These are phyloP conservation scores for Malassezia nana DNA, from an alignment of 1,284 basidiomycete species.

Conservation along the genomic window DNA sequence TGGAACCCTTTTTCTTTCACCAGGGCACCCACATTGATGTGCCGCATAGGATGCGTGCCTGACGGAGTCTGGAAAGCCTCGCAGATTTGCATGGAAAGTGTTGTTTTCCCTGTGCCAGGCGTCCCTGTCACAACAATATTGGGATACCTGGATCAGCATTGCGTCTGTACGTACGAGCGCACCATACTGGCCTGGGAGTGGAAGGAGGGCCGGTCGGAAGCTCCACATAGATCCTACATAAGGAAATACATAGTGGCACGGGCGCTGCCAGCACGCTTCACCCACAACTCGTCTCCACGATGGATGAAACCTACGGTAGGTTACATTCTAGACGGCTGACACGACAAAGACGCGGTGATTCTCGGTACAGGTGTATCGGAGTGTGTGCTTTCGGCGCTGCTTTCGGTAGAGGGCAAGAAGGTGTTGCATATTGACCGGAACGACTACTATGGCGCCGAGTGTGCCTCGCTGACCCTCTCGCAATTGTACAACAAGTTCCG, in stretches of 20 bases:
- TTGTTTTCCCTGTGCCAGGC: conserved; percentile 74
- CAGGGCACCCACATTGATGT: conserved; percentile 80
- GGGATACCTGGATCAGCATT: conserved; percentile 52
- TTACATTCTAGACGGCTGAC: neutral
- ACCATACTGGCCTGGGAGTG: conserved; percentile 7
- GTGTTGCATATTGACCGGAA: conserved; percentile 98
- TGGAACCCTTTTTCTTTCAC: conserved; percentile 76
- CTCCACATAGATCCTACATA: neutral
- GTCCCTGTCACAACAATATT: conserved; percentile 88
- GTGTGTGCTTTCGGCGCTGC: conserved; percentile 74
- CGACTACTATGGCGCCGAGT: conserved; percentile 97
- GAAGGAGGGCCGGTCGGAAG: neutral
- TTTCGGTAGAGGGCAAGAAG: conserved; percentile 98
- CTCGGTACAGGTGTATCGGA: conserved; percentile 88
- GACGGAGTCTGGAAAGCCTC: conserved; percentile 18
- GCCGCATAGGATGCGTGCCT: conserved; percentile 42
- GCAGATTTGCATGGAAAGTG: conserved; percentile 57
- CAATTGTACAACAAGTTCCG: conserved; percentile 98
- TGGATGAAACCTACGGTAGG: conserved; percentile 42
- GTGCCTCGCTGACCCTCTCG: conserved; percentile 90
- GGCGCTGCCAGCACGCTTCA: neutral
- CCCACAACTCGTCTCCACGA: conserved; percentile 11
- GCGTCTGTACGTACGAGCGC: conserved; percentile 12
- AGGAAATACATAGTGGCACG: conserved; percentile 1
- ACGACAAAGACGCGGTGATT: conserved; percentile 38